Conservation (phyloP, 148 eudicot genomes). For the Dysphania ambrosioides region DNA sequence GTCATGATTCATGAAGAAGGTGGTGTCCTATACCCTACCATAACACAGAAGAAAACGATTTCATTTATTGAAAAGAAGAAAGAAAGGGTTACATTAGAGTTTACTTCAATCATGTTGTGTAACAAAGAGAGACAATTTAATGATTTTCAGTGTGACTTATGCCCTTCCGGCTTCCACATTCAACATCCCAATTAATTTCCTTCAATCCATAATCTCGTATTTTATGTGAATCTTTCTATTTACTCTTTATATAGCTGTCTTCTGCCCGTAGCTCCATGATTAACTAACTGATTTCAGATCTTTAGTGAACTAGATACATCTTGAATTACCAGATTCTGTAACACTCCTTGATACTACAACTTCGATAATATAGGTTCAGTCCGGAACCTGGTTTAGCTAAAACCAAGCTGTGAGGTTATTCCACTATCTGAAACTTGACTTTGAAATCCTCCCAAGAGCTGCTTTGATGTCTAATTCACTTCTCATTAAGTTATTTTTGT, state of each 20-base stretch:
- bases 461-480: conserved; percentile 19
- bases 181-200: background rate
- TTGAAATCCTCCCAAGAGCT: background rate
- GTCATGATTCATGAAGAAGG: background rate
- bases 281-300: background rate
- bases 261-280: background rate
- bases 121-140: background rate
- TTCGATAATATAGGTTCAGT: background rate
- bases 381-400: background rate
- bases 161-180: background rate
- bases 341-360: background rate
- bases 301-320: too few relatives aligned
- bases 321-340: too few relatives aligned
- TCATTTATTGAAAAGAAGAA: background rate
- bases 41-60: background rate
- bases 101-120: background rate
- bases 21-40: background rate
- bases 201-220: background rate
- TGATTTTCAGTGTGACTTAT: background rate
- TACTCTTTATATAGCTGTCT: background rate
- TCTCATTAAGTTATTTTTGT: conserved; percentile 15
- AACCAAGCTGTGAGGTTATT: background rate
- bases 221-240: background rate
- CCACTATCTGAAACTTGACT: background rate
- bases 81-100: background rate